A percentile compares a stretch with the other conserved stretches of the same genome.
phyloP scores from a whole-genome alignment of 2,329 filamentous ascomycete genomes.

The Dactylellina drechsleri region DNA sequence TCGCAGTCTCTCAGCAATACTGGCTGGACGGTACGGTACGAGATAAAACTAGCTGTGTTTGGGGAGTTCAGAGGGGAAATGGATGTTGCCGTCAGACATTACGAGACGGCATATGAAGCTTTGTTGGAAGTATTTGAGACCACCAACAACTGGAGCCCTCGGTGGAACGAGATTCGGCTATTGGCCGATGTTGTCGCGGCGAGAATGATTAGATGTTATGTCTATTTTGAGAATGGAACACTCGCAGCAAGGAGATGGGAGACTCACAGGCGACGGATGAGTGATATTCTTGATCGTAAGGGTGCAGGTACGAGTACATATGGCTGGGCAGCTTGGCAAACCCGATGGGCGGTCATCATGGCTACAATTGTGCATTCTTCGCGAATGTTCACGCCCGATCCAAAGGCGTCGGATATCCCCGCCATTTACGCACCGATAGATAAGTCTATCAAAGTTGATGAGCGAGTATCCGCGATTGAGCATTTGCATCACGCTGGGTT shows the following conservation, averaged over 20 bases:
- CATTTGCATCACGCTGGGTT: conserved; percentile 74
- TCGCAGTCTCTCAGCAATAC: conserved; percentile 85
- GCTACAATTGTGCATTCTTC: conserved; percentile 47
- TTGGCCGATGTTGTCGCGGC: conserved; percentile 83
- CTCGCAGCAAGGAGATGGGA: conserved; percentile 83
- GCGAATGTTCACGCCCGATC: conserved; percentile 41
- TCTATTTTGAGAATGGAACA: conserved; percentile 83
- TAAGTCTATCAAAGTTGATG: conserved; percentile 67
- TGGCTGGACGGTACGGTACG: conserved; percentile 93
- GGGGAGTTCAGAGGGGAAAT: conserved; percentile 94
- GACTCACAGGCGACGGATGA: conserved; percentile 77
- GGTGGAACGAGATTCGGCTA: conserved; percentile 92
- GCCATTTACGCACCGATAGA: conserved; percentile 69
- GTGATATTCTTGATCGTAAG: conserved; percentile 80
- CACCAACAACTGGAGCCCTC: conserved; percentile 86
- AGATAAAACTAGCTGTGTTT: conserved; percentile 90
- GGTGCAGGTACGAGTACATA: conserved; percentile 89
- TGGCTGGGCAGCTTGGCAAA: conserved; percentile 93
- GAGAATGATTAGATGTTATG: conserved; percentile 80
- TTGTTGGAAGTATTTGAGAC: conserved; percentile 88
- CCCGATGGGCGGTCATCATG: conserved; percentile 67
- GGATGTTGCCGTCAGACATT: conserved; percentile 85
- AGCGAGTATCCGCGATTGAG: conserved; percentile 72
- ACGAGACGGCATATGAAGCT: conserved; percentile 85
- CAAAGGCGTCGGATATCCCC: conserved; percentile 58